These are phyloP conservation scores for Asterophora lycoperdoides DNA, from an alignment of 768 basidiomycete genomes.

Conservation along the genomic window DNA sequence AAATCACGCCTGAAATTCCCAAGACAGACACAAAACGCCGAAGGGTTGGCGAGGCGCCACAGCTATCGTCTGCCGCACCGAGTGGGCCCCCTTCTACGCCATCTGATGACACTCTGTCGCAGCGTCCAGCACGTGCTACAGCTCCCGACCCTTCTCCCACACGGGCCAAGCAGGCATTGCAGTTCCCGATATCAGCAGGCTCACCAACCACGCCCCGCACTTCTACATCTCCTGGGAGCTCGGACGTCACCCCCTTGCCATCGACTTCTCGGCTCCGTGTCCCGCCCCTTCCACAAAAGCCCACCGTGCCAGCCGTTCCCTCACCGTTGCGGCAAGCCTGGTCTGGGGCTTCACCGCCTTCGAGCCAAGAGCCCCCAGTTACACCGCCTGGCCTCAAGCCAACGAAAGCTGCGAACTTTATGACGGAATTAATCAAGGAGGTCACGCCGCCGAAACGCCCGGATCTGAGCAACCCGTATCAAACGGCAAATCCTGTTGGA, in stretches of 20 bases:
- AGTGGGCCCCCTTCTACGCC: constrained; percentile 22
- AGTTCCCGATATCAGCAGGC: constrained; percentile 31
- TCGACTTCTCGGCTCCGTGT: constrained; percentile 38
- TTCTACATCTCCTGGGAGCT: constrained; percentile 16
- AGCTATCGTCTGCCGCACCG: constrained; percentile 25
- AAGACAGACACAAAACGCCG: constrained; percentile 57
- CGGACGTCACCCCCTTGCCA: constrained; percentile 19
- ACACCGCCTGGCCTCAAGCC: constrained; percentile 36
- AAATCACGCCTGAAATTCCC: constrained; percentile 31
- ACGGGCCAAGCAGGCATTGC: constrained; percentile 25
- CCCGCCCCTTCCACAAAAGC: constrained; percentile 38
- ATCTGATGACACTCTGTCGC: constrained; percentile 14
- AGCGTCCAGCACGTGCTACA: constrained; percentile 26
- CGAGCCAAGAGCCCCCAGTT: constrained; percentile 25
- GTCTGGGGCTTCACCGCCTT: constrained; percentile 42
- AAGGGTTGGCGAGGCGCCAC: constrained; percentile 46
- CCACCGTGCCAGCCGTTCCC: constrained; percentile 59
- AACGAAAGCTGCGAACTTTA: constrained; percentile 64
- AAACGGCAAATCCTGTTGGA: constrained; percentile 62
- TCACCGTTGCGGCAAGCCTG: constrained; percentile 77
- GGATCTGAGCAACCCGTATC: constrained; percentile 76
- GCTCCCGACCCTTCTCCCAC: constrained; percentile 33
- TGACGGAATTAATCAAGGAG: constrained; percentile 69
- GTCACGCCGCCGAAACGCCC: constrained; percentile 59
- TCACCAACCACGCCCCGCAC: constrained; percentile 26